Conservation (phyloP, 108 stramenopile genomes). For the Schizochytrium sp. region DNA sequence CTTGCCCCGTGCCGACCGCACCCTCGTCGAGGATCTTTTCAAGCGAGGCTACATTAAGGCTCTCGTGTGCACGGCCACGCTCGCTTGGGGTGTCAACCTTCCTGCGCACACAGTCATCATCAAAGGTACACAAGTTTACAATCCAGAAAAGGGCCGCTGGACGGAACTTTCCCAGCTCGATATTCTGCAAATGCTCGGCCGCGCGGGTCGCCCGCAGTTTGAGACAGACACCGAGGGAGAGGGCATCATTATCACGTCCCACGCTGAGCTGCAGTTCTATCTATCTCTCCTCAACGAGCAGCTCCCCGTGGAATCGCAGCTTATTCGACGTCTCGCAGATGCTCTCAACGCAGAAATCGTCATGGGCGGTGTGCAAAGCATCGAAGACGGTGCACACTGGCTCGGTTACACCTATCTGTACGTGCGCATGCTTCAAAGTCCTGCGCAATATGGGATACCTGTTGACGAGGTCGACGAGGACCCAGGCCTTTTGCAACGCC, state of each 20-base stretch:
- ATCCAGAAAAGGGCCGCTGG: constrained; percentile 92
- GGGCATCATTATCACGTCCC: constrained; percentile 95
- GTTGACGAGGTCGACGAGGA: constrained; percentile 65
- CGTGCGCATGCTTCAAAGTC: constrained; percentile 91
- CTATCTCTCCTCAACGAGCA: constrained; percentile 94
- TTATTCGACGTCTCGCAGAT: constrained; percentile 84
- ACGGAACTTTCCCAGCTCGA: constrained; percentile 95
- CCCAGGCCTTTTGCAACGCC: constrained; percentile 69
- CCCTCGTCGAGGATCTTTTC: constrained; percentile 94
- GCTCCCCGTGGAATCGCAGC: constrained; percentile 96
- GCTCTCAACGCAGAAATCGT: constrained; percentile 95
- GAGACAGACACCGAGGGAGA: constrained; percentile 83
- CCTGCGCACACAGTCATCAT: constrained; percentile 98
- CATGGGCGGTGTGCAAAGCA: constrained; percentile 75
- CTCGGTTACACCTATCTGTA: constrained; percentile 96
- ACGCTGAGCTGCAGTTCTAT: constrained; percentile 97
- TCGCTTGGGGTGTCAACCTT: constrained; percentile 99
- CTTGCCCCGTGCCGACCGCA: constrained; percentile 84
- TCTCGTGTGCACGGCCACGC: constrained; percentile 88
- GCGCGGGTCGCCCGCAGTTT: constrained; percentile 96
- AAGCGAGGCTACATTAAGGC: constrained; percentile 90
- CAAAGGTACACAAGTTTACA: constrained; percentile 99
- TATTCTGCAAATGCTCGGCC: constrained; percentile 96
- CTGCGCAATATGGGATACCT: constrained; percentile 75
- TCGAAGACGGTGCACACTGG: constrained; percentile 91